Percentiles rank a stretch among this genome's conserved stretches.
Evolutionary conservation across 139 green algal genomes (phyloP).

Genomic region (Zygnema cylindricum): DNA sequence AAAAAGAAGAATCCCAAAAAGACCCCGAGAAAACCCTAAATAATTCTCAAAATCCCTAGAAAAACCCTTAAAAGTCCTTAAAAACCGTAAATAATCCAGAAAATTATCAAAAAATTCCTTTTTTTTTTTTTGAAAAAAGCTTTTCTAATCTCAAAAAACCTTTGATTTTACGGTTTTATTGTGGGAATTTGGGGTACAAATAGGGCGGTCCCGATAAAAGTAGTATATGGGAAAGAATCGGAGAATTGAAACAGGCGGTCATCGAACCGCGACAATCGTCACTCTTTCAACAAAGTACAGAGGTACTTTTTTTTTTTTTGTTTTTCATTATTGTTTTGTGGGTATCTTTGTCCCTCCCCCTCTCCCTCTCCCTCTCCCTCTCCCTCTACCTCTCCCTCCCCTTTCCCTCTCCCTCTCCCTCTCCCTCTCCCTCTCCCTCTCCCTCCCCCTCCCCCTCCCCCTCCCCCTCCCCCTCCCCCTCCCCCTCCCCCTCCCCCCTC

Average conservation of each 20-base stretch:
- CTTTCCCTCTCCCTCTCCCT: conserved; percentile 21
- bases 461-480: not conserved
- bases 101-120: too few relatives aligned
- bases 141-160: too few relatives aligned
- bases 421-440: conserved; percentile 17
- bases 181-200: too few relatives aligned
- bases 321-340: not conserved
- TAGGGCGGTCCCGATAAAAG: conserved; percentile 52
- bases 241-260: conserved; percentile 79
- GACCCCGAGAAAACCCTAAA: too few relatives aligned
- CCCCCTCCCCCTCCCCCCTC: not conserved
- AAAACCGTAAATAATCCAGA: too few relatives aligned
- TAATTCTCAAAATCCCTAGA: too few relatives aligned
- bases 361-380: conserved; percentile 6
- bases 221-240: conserved; percentile 85
- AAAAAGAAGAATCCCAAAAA: too few relatives aligned
- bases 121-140: too few relatives aligned
- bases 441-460: not conserved
- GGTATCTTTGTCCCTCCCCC: not conserved
- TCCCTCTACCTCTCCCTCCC: conserved; percentile 1
- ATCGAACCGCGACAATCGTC: conserved; percentile 64
- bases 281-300: conserved; percentile 16
- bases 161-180: too few relatives aligned
- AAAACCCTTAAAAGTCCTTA: too few relatives aligned
- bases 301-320: conserved; percentile 38